Conservation (phyloP, 2,329 filamentous ascomycete genomes). For the Pestalotiopsis sp. region DNA sequence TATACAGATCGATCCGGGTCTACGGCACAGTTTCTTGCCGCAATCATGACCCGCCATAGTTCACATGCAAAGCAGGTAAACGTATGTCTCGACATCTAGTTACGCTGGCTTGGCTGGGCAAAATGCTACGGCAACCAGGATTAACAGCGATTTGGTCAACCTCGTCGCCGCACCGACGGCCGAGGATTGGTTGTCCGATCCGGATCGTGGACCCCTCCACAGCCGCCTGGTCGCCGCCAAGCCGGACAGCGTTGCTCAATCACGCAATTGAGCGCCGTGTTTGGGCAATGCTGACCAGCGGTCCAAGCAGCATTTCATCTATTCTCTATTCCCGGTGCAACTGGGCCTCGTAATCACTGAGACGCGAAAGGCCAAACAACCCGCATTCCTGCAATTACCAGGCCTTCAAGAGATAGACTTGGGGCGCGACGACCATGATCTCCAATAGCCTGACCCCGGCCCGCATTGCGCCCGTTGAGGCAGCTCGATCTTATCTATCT, state of each 20-base stretch:
- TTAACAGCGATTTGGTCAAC: not conserved
- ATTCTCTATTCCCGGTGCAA: not conserved
- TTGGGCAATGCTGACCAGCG: constrained; percentile 3
- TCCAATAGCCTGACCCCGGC: not conserved
- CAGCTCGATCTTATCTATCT: constrained; percentile 8
- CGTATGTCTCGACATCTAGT: not conserved
- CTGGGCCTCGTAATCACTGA: constrained; percentile 9
- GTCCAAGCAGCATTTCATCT: constrained; percentile 9
- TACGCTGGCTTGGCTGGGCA: not conserved
- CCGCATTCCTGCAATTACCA: not conserved
- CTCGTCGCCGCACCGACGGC: not conserved
- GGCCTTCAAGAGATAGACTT: not conserved
- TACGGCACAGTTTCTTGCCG: not conserved
- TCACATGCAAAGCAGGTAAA: constrained; percentile 1
- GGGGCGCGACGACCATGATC: not conserved
- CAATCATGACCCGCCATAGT: not conserved
- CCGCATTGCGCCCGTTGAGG: constrained; percentile 1
- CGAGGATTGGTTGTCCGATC: constrained; percentile 7
- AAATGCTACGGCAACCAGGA: constrained; percentile 5
- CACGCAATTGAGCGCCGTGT: constrained; percentile 11
- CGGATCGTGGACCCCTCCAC: not conserved
- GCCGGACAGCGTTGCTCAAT: constrained; percentile 8
- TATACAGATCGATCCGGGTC: not conserved
- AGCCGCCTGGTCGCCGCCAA: constrained; percentile 11
- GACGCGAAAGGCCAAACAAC: not conserved